Conservation (phyloP, 1,284 basidiomycete species). For the Ceratobasidium sp. region DNA sequence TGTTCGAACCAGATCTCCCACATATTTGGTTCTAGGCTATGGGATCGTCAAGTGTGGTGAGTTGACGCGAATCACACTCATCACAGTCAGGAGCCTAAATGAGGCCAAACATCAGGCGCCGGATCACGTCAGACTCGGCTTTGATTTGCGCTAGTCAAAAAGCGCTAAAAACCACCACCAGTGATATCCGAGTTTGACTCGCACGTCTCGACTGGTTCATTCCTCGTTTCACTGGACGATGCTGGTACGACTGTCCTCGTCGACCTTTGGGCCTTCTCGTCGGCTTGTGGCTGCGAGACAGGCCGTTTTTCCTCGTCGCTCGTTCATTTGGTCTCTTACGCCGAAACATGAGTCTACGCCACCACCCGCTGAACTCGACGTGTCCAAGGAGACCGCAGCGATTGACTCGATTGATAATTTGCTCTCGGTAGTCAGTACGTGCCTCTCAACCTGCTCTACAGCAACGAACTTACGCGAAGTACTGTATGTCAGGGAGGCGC, state of each 20-base stretch:
- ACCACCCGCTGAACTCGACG: conserved; percentile 3
- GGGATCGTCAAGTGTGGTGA: conserved; percentile 2
- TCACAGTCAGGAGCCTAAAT: background rate
- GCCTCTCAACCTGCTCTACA: background rate
- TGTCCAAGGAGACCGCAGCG: conserved; percentile 29
- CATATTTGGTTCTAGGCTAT: background rate
- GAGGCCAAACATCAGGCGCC: conserved; percentile 29
- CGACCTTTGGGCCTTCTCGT: background rate
- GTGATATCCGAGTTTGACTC: background rate
- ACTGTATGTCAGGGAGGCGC: conserved; percentile 59
- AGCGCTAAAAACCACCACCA: conserved; percentile 14
- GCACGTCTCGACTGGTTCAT: background rate
- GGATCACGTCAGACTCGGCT: conserved; percentile 21
- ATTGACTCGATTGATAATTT: conserved; percentile 37
- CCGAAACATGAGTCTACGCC: background rate
- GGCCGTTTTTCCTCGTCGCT: background rate
- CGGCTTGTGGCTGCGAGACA: background rate
- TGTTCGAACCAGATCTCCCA: background rate
- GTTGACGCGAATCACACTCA: background rate
- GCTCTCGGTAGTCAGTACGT: conserved; percentile 42
- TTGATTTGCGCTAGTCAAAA: conserved; percentile 5
- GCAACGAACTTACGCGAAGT: background rate
- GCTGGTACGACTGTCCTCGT: background rate
- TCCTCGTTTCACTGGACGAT: background rate
- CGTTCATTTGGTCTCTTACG: conserved; percentile 24